Conservation (phyloP, 768 basidiomycete genomes). For the Cystobasidium onofrii region DNA sequence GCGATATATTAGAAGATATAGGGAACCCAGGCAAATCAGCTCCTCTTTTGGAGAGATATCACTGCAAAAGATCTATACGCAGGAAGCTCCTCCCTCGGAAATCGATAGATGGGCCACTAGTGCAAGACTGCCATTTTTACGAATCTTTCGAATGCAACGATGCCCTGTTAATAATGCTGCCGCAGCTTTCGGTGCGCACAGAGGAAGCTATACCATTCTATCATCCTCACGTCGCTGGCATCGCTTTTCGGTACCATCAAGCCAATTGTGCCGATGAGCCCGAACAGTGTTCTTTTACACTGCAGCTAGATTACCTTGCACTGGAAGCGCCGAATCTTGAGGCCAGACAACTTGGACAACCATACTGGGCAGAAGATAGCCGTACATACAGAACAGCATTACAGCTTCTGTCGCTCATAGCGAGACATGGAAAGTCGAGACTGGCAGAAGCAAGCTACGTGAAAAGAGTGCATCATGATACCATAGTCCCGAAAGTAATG, state of each 20-base stretch:
- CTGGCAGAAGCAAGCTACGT: constrained; percentile 62
- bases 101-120: background rate
- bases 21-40: background rate
- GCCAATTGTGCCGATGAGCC: background rate
- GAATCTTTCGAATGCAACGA: background rate
- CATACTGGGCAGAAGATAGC: constrained; percentile 39
- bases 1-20: background rate
- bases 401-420: constrained; percentile 68
- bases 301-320: background rate
- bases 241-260: constrained; percentile 65
- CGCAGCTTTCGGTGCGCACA: constrained; percentile 42
- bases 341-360: background rate
- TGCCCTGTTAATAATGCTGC: background rate
- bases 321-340: background rate
- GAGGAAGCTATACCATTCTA: constrained; percentile 65
- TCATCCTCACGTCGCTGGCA: constrained; percentile 69
- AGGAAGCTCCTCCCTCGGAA: constrained; percentile 8
- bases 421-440: constrained; percentile 77
- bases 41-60: background rate
- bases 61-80: background rate
- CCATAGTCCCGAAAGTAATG: constrained; percentile 59
- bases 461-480: constrained; percentile 78
- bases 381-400: constrained; percentile 73
- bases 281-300: background rate
- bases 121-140: constrained; percentile 17